Percentiles rank a stretch among this genome's conserved stretches.
Evolutionary conservation across 2,329 filamentous ascomycete species (phyloP).

Genomic region (Fusarium guadeloupense): DNA sequence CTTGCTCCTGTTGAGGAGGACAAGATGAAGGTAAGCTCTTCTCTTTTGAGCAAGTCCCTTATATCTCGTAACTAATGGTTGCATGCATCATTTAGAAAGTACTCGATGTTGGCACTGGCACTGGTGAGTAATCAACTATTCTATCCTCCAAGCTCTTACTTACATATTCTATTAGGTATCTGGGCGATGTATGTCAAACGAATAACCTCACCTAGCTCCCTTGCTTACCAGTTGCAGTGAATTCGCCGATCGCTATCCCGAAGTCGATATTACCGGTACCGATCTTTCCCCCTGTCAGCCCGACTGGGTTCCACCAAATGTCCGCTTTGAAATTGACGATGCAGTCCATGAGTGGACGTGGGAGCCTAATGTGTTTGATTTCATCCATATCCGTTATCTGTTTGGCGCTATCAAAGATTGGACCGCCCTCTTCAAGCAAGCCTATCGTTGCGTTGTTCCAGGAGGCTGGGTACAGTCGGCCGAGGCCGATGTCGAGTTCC

Average conservation of each 20-base stretch:
- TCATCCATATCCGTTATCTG: not conserved
- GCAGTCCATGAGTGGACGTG: not conserved
- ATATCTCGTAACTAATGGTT: not conserved
- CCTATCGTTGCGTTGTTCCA: not conserved
- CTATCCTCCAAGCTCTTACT: not conserved
- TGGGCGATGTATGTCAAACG: not conserved
- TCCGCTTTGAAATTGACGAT: not conserved
- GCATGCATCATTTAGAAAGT: not conserved
- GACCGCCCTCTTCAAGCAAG: not conserved
- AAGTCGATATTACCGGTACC: not conserved
- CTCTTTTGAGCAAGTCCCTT: not conserved
- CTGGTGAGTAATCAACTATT: not conserved
- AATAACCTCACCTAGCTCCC: too few species aligned
- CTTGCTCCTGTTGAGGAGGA: not conserved
- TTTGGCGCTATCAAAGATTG: not conserved
- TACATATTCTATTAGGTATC: not conserved
- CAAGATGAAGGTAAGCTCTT: not conserved
- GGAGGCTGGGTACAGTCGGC: not conserved
- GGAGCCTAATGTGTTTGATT: not conserved
- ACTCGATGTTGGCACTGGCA: not conserved
- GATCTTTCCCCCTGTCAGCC: not conserved
- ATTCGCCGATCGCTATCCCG: not conserved
- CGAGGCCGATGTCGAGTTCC: not conserved
- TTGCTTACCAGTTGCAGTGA: not conserved
- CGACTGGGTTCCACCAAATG: not conserved